Conservation (phyloP, 805 yeast genomes). For the Priceomyces fermenticarens region DNA sequence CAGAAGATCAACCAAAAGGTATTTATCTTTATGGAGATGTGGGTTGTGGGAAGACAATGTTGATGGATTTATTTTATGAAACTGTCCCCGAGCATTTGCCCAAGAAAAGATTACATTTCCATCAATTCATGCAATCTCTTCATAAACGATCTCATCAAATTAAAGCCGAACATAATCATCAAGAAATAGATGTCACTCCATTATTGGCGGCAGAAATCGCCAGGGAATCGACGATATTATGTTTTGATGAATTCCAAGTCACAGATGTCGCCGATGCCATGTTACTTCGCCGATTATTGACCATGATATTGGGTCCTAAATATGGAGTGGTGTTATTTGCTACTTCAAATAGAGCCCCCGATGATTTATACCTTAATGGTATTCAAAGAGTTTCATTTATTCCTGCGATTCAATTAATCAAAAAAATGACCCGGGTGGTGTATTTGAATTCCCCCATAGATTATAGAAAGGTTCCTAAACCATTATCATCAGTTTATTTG, state of each 20-base stretch:
- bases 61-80: constrained; percentile 90
- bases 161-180: constrained; percentile 49
- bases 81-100: constrained; percentile 78
- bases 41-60: constrained; percentile 98
- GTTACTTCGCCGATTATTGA: constrained; percentile 76
- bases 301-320: constrained; percentile 62
- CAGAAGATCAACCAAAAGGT: constrained; percentile 57
- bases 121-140: constrained; percentile 92
- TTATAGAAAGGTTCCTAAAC: constrained; percentile 84
- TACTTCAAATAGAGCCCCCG: constrained; percentile 94
- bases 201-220: constrained; percentile 81
- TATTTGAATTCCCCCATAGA: constrained; percentile 89
- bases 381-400: constrained; percentile 88
- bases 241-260: constrained; percentile 97
- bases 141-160: constrained; percentile 85
- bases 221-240: constrained; percentile 67
- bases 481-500: constrained; percentile 75
- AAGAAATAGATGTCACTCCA: constrained; percentile 79
- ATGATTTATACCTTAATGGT: constrained; percentile 89
- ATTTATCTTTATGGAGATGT: constrained; percentile 95
- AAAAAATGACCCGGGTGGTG: constrained; percentile 70
- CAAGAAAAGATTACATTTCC: constrained; percentile 85
- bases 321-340: constrained; percentile 88
- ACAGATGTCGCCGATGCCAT: constrained; percentile 99
- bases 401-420: constrained; percentile 84